Conservation (phyloP, 2,329 filamentous ascomycete species). For the Nectriaceae sp. region DNA sequence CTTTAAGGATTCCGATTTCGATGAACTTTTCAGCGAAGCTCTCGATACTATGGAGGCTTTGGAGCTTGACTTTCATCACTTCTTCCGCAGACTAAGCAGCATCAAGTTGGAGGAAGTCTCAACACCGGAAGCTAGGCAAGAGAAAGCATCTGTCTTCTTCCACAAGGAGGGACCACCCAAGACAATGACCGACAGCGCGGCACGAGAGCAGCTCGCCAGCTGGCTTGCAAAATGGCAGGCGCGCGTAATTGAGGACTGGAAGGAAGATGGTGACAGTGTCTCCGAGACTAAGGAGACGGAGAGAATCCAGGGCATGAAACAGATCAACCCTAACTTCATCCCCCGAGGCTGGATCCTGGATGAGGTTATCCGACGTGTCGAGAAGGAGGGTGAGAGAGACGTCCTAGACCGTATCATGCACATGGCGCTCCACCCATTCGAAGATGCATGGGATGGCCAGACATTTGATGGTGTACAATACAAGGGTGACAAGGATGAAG, state of each 20-base stretch:
- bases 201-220: constrained; percentile 65
- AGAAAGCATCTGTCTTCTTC: constrained; percentile 75
- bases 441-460: constrained; percentile 69
- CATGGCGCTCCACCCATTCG: constrained; percentile 81
- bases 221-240: constrained; percentile 83
- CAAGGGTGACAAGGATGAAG: constrained; percentile 68
- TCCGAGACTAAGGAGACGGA: constrained; percentile 55
- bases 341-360: constrained; percentile 91
- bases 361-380: constrained; percentile 86
- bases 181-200: constrained; percentile 61
- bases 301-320: constrained; percentile 74
- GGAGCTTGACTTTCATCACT: constrained; percentile 91
- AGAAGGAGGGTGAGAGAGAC: constrained; percentile 79
- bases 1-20: constrained; percentile 73
- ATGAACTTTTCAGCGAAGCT: constrained; percentile 76
- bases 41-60: constrained; percentile 80
- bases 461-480: constrained; percentile 50
- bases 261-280: constrained; percentile 43
- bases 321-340: constrained; percentile 89
- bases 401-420: constrained; percentile 78
- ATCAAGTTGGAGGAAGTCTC: constrained; percentile 64
- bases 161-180: constrained; percentile 70
- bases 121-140: constrained; percentile 62
- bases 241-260: constrained; percentile 77
- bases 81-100: constrained; percentile 77